These are phyloP conservation scores for Aspergillus pseudonomiae DNA, from an alignment of 2,329 filamentous ascomycete genomes.

Conservation along the genomic window DNA sequence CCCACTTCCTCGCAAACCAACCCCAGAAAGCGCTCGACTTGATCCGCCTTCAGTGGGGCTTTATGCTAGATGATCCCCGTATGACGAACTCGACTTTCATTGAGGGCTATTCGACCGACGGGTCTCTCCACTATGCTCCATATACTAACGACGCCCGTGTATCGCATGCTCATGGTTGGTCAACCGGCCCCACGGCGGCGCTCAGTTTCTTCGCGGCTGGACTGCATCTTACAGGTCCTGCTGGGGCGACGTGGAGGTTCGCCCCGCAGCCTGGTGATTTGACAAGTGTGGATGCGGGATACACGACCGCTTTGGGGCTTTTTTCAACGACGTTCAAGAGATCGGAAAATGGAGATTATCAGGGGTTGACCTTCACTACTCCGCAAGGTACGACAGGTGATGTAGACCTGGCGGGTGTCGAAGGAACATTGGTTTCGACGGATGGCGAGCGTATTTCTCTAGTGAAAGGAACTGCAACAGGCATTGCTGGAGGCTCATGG, in stretches of 20 bases:
- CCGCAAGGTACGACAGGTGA: slow-evolving; percentile 9
- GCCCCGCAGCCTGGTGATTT: slow-evolving; percentile 41
- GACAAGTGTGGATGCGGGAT: slow-evolving; percentile 41
- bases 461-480: not conserved
- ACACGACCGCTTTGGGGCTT: slow-evolving; percentile 38
- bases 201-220: slow-evolving; percentile 49
- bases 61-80: slow-evolving; percentile 57
- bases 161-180: slow-evolving; percentile 56
- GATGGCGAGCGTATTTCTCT: not conserved
- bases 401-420: not conserved
- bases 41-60: slow-evolving; percentile 54
- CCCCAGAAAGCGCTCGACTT: slow-evolving; percentile 47
- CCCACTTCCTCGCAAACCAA: slow-evolving; percentile 44
- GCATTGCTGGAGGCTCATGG: not conserved
- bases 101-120: slow-evolving; percentile 53
- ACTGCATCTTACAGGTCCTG: slow-evolving; percentile 41
- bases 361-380: slow-evolving; percentile 10
- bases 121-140: slow-evolving; percentile 53
- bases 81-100: slow-evolving; percentile 59
- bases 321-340: slow-evolving; percentile 28
- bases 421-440: not conserved
- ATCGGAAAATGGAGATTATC: not conserved
- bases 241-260: slow-evolving; percentile 41
- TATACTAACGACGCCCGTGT: slow-evolving; percentile 54
- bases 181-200: slow-evolving; percentile 51